Percentiles rank a stretch among this genome's conserved stretches.
Conservation (phyloP, 2,329 filamentous ascomycete species). For the Alternaria brassicicola region DNA sequence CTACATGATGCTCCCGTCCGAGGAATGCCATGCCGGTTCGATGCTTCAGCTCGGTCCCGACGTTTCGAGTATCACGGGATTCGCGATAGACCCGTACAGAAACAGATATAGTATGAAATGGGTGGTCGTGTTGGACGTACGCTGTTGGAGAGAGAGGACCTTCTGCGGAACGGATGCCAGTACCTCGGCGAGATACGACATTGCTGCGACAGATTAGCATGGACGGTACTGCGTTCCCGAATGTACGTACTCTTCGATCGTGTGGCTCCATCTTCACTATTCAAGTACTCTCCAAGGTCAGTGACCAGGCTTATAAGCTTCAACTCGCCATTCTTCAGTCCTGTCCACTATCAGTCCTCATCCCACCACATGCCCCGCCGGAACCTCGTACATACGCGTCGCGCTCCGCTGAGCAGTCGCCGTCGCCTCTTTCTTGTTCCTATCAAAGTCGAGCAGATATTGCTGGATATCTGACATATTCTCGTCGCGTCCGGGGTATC, state of each 20-base stretch:
- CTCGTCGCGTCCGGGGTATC: conserved; percentile 16
- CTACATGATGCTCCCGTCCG: background rate
- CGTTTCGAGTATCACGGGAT: background rate
- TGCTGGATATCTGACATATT: conserved; percentile 60
- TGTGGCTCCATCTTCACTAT: conserved; percentile 66
- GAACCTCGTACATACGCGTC: conserved; percentile 36
- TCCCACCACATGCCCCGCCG: conserved; percentile 17
- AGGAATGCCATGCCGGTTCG: background rate
- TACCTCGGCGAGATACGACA: conserved; percentile 59
- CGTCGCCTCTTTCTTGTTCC: conserved; percentile 55
- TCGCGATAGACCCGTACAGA: background rate
- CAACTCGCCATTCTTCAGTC: conserved; percentile 64
- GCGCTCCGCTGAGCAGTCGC: conserved; percentile 53
- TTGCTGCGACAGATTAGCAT: conserved; percentile 41
- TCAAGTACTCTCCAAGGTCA: conserved; percentile 69
- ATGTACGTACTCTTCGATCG: conserved; percentile 60
- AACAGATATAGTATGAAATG: background rate
- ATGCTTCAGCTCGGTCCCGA: background rate
- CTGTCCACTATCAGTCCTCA: conserved; percentile 47
- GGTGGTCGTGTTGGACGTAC: conserved; percentile 34
- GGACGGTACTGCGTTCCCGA: conserved; percentile 17
- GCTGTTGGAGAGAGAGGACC: conserved; percentile 65
- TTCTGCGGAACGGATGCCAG: conserved; percentile 58
- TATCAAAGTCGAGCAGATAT: conserved; percentile 58
- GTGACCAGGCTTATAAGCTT: conserved; percentile 68